Base-by-base conservation (phyloP, 169 alveolate genomes). In the Eimeria sp. region DNA sequence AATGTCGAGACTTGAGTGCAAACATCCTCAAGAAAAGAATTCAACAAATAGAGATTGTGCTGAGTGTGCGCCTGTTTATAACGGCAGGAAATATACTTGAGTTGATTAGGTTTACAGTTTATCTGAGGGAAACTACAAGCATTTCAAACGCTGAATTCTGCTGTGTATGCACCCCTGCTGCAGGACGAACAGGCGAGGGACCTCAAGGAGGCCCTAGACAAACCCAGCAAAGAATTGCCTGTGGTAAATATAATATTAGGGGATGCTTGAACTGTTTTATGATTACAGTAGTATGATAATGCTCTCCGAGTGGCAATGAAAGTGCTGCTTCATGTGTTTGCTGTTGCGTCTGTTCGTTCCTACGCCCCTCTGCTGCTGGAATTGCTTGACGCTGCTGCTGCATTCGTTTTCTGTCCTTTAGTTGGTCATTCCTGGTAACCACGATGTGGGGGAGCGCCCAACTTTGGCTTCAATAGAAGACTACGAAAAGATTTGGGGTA, bases 121-220 rank as follows among this genome's bases (percentile, higher is more conserved):
- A 11, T 14, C 0, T 5, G n/a, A 61, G 3, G 20, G n/a, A 5
- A 61, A 61, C 16, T 13, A 18, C 70, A 61, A 61, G 5, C 80
- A 27, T 11, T 70, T 27, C 25, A 25, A 27, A 3, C 7, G 16
- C 16, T 70, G 45, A 27, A 27, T 70, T 54, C 16, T 54, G 61
- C 20, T 63, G 86, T 75, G 86, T 75, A 75, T 47, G 63, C 43
- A 43, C 86, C 43, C 86, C 63, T 34, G 63, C 63, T 40, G 58
- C 80, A 84, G 92, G 92, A 84, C 47, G 45, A 84, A 58, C 92
- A 84, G 58, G 92, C 92, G 16, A 27, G 25, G 16, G 92, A 84
- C 80, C 47, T 84, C 20, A 10, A 30, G 10, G 47, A 11, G 9
- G 92, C 58, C 13, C 14, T 84, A n/a, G 45, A 84, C 47, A 40